Base-by-base conservation (phyloP, 106 monocot genomes). In the Ottelia alismoides region DNA sequence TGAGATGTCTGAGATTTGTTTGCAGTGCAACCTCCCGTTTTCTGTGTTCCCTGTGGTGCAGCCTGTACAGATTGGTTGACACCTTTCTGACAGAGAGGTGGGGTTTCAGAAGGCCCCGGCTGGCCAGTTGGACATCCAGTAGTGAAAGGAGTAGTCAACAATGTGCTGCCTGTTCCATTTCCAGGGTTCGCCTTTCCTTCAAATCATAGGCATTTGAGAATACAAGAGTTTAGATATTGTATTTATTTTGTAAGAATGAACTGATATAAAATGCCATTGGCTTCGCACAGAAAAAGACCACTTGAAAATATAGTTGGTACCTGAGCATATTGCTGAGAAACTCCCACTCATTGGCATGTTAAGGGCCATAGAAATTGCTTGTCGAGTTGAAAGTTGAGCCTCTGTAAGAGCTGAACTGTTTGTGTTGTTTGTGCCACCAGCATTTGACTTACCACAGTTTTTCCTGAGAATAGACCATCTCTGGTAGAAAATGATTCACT, bases 381-480 rank as follows among this genome's bases (percentile, higher is more conserved):
- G 68, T 19, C 52, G 35, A 3, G 68, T 44, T 16, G 52, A 30
- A 28, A 68, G 47, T 26, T 59, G 52, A 23, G 51, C 52, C 45
- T 68, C 60, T 4, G 58, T 43, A 17, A 40, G 32, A 26, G 45
- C 51, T 28, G 67, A 52, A 44, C 56, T 20, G 3, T 32, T 49
- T 17, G 31, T 3, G 20, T 51, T 52, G 28, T 27, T 30, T 25
- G 20, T 57, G 44, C 20, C 25, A 44, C 68, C 58, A n/a, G 29
- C 45, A 29, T 26, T 60, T 17, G 59, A 22, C 14, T 53, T 68
- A 11, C 58, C 68, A 16, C 27, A 23, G 40, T 53, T 51, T 20
- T 60, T 68, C 51, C 52, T 59, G 25, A 68, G 49, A 45, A 60
- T 68, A 28, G 60, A 68, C 68, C 68, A 68, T 45, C 68, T 52